phyloP scores from a whole-genome alignment of 768 basidiomycete species.

The Boletus patriciae region DNA sequence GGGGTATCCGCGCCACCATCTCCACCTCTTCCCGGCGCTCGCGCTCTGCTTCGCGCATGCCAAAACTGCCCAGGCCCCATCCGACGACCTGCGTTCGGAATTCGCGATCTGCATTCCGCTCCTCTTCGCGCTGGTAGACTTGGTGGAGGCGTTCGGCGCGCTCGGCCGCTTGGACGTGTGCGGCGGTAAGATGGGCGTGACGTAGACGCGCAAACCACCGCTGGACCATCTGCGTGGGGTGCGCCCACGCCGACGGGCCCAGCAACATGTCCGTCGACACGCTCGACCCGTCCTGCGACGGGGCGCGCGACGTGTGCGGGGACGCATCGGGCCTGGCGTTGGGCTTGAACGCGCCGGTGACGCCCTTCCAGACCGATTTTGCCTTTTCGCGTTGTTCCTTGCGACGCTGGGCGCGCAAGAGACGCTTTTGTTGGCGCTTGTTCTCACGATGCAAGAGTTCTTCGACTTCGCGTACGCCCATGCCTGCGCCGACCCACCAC shows the following conservation, averaged over 20 bases:
- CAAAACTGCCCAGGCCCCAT: constrained; percentile 78
- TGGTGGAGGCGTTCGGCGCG: constrained; percentile 64
- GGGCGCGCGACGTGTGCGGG: neutral
- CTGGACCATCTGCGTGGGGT: constrained; percentile 38
- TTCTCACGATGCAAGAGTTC: constrained; percentile 55
- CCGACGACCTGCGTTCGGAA: constrained; percentile 41
- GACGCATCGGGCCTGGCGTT: neutral
- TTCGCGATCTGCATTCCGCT: constrained; percentile 22
- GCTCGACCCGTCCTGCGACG: constrained; percentile 12
- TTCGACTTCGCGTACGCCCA: constrained; percentile 72
- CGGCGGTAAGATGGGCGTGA: constrained; percentile 69
- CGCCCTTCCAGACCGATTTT: constrained; percentile 56
- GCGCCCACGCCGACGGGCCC: neutral
- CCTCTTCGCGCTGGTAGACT: constrained; percentile 46
- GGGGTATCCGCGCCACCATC: neutral
- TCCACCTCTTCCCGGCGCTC: constrained; percentile 25
- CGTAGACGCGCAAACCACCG: constrained; percentile 61
- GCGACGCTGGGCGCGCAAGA: constrained; percentile 46
- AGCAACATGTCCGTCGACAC: neutral
- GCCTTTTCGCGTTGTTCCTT: constrained; percentile 53
- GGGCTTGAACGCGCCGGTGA: constrained; percentile 50
- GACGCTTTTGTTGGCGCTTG: constrained; percentile 52
- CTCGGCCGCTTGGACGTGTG: constrained; percentile 68
- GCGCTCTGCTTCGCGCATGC: constrained; percentile 39
- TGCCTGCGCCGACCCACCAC: constrained; percentile 98